These are phyloP conservation scores for Chaetomium sp. DNA, from an alignment of 2,329 filamentous ascomycete species.

Conservation along the genomic window DNA sequence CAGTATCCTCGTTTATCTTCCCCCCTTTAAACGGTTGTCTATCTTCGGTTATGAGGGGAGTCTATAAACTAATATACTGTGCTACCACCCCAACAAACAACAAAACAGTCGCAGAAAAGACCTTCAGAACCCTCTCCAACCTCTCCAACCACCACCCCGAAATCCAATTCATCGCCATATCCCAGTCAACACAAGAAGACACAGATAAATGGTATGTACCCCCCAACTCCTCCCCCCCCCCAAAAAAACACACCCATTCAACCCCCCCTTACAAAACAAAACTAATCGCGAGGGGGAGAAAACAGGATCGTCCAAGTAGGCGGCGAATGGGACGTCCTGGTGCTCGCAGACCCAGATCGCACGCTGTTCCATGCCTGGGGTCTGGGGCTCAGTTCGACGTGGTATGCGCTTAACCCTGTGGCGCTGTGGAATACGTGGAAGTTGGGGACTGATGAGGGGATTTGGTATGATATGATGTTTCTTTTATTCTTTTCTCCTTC, in stretches of 20 bases:
- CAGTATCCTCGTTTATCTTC: no score
- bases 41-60: no score
- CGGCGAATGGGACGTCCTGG: constrained; percentile 49
- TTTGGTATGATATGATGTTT: constrained; percentile 42
- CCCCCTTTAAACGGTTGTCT: no score
- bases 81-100: no score
- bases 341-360: constrained; percentile 55
- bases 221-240: background rate
- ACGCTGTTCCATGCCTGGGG: constrained; percentile 61
- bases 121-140: constrained; percentile 48
- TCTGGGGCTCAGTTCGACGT: constrained; percentile 52
- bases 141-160: constrained; percentile 44
- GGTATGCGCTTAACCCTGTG: constrained; percentile 55
- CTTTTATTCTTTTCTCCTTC: background rate
- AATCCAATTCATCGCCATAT: constrained; percentile 55
- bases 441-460: constrained; percentile 55
- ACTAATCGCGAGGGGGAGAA: background rate
- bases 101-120: constrained; percentile 58
- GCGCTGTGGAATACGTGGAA: constrained; percentile 52
- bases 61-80: no score
- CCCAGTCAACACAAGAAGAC: constrained; percentile 47
- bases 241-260: no score
- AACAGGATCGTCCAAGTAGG: constrained; percentile 46
- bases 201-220: constrained; percentile 44
- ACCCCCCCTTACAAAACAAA: background rate